A percentile compares a stretch with the other conserved stretches of the same genome.
phyloP scores from a whole-genome alignment of 2,329 filamentous ascomycete genomes.

The Ramularia endophylla region DNA sequence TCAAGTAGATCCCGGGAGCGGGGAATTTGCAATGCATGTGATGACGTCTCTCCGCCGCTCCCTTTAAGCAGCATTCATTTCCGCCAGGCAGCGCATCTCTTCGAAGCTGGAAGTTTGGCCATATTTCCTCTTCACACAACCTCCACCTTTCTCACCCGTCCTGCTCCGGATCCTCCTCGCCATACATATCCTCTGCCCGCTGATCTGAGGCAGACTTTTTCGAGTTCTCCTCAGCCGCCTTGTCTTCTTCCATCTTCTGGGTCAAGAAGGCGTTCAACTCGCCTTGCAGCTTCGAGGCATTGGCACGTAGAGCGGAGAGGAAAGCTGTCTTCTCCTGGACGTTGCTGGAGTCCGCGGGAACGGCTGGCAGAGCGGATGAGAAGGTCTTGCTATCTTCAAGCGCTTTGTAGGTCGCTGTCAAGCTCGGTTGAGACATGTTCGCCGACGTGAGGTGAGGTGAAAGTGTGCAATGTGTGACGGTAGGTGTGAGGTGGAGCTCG shows the following conservation, averaged over 20 bases:
- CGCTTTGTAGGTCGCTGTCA: constrained; percentile 25
- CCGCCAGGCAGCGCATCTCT: no score
- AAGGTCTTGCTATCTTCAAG: constrained; percentile 21
- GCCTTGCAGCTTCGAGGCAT: constrained; percentile 56
- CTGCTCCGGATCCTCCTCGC: constrained; percentile 69
- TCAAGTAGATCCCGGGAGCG: no score
- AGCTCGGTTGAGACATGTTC: constrained; percentile 7
- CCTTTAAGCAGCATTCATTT: no score
- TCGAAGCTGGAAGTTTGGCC: no score
- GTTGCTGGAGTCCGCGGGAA: constrained; percentile 11
- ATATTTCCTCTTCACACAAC: no score
- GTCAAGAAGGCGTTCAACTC: constrained; percentile 67
- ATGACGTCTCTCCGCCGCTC: no score
- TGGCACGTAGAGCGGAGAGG: constrained; percentile 53
- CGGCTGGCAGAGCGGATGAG: constrained; percentile 15
- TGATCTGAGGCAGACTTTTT: constrained; percentile 16
- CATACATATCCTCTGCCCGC: constrained; percentile 65
- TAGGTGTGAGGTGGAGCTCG: no score
- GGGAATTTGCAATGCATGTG: no score
- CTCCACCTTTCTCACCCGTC: constrained; percentile 24
- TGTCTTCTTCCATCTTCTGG: constrained; percentile 67
- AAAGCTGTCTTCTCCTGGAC: constrained; percentile 52
- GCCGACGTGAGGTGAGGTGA: no score
- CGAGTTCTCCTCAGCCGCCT: constrained; percentile 39
- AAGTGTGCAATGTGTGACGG: no score